Percentiles rank a stretch among this genome's conserved stretches.
Conservation (phyloP, 495 filamentous ascomycete species). For the Chlorociboria aeruginascens region DNA sequence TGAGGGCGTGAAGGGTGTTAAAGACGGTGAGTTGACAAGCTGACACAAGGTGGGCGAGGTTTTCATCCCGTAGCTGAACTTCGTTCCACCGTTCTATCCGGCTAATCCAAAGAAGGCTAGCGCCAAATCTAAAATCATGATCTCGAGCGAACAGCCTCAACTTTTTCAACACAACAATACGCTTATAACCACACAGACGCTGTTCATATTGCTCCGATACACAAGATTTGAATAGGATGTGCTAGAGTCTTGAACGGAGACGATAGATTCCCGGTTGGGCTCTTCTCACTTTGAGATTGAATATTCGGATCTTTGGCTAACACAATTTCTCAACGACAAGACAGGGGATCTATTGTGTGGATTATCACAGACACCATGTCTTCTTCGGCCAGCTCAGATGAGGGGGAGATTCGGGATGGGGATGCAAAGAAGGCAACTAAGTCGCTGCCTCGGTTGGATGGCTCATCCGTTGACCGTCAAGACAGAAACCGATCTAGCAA, state of each 20-base stretch:
- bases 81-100: background rate
- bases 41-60: background rate
- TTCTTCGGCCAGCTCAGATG: constrained; percentile 47
- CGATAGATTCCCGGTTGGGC: constrained; percentile 35
- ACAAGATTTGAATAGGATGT: constrained; percentile 5
- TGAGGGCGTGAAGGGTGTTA: background rate
- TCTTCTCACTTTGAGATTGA: constrained; percentile 28
- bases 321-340: constrained; percentile 16
- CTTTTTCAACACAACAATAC: background rate
- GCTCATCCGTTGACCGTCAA: constrained; percentile 54
- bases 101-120: background rate
- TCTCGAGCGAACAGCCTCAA: background rate
- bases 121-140: background rate
- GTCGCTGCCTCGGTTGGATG: constrained; percentile 30
- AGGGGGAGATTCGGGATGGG: constrained; percentile 88
- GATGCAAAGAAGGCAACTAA: constrained; percentile 62
- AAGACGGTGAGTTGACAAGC: background rate
- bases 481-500: constrained; percentile 58
- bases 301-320: constrained; percentile 20
- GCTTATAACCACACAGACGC: background rate
- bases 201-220: background rate
- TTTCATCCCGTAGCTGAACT: background rate
- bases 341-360: constrained; percentile 17
- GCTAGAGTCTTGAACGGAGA: constrained; percentile 15
- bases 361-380: constrained; percentile 20